Conservation (phyloP, 208 protist genomes). For the Wallacemonas sp. region DNA sequence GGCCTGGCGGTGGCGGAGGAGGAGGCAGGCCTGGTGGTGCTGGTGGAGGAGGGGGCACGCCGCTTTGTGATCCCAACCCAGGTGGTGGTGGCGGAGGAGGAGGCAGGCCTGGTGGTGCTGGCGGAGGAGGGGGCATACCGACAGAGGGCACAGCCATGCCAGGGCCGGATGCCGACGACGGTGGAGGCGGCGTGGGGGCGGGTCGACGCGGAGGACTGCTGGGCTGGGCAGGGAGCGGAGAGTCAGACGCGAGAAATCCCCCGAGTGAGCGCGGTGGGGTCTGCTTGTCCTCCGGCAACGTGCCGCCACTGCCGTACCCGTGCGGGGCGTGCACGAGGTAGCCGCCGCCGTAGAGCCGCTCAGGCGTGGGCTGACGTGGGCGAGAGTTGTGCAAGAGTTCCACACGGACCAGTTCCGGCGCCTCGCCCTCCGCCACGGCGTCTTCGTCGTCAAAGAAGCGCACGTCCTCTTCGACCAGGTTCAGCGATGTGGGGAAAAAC, state of each 20-base stretch:
- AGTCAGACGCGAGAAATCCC: slow-evolving; percentile 10
- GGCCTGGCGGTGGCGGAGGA: not conserved
- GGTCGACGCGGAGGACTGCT: not conserved
- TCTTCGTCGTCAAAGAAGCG: slow-evolving; percentile 60
- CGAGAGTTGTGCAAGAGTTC: slow-evolving; percentile 11
- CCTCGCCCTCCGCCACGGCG: slow-evolving; percentile 41
- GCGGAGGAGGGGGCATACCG: slow-evolving; percentile 21
- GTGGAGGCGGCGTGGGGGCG: not conserved
- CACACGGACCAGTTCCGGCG: slow-evolving; percentile 25
- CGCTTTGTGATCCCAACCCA: not conserved
- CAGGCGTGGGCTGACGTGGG: slow-evolving; percentile 20
- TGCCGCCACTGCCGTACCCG: not conserved
- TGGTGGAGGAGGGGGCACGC: slow-evolving; percentile 2
- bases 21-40: not conserved
- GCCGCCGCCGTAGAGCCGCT: slow-evolving; percentile 44
- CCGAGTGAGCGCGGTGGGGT: slow-evolving; percentile 8
- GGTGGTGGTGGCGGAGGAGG: slow-evolving; percentile 21
- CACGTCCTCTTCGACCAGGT: slow-evolving; percentile 53
- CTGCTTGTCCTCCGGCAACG: not conserved
- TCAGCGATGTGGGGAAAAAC: slow-evolving; percentile 40
- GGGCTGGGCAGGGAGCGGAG: not conserved
- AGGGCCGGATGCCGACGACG: not conserved
- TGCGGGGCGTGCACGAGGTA: slow-evolving; percentile 17
- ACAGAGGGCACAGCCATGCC: slow-evolving; percentile 2
- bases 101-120: slow-evolving; percentile 22